Conservation (phyloP, 2,329 filamentous ascomycete species). For the Karstenula rhodostoma region DNA sequence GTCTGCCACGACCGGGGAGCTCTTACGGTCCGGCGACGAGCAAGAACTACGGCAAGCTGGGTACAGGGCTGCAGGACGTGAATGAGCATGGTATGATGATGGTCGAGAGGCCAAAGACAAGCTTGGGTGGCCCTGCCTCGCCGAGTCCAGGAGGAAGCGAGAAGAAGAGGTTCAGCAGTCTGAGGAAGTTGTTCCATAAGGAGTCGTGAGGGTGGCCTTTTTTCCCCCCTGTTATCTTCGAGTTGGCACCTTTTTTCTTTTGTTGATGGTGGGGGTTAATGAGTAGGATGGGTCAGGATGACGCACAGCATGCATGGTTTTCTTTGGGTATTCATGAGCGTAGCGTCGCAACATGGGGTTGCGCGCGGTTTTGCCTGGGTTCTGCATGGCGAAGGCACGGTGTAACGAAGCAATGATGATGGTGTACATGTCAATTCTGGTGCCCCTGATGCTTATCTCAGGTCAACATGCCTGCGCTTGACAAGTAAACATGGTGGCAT, state of each 20-base stretch:
- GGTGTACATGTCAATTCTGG: background rate
- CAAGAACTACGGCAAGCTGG: slow-evolving; percentile 13
- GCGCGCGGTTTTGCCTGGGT: background rate
- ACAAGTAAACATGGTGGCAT: no score
- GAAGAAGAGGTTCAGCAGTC: slow-evolving; percentile 33
- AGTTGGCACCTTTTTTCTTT: background rate
- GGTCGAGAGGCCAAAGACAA: slow-evolving; percentile 19
- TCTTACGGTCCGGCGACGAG: slow-evolving; percentile 28
- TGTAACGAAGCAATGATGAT: background rate
- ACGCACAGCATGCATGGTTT: background rate
- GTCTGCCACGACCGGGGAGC: slow-evolving; percentile 19
- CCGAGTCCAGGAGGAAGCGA: slow-evolving; percentile 15
- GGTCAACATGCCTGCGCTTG: no score
- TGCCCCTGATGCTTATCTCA: no score
- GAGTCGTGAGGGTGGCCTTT: background rate
- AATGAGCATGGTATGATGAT: slow-evolving; percentile 7
- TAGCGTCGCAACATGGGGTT: background rate
- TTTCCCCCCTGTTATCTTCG: background rate
- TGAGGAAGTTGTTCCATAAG: slow-evolving; percentile 34
- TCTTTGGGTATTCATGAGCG: background rate
- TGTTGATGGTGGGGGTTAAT: background rate
- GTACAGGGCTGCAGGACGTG: background rate
- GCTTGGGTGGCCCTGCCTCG: slow-evolving; percentile 14
- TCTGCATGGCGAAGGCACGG: background rate
- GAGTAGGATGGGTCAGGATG: background rate